phyloP scores from a whole-genome alignment of 129 eudicot genomes.

The Lonicera japonica region DNA sequence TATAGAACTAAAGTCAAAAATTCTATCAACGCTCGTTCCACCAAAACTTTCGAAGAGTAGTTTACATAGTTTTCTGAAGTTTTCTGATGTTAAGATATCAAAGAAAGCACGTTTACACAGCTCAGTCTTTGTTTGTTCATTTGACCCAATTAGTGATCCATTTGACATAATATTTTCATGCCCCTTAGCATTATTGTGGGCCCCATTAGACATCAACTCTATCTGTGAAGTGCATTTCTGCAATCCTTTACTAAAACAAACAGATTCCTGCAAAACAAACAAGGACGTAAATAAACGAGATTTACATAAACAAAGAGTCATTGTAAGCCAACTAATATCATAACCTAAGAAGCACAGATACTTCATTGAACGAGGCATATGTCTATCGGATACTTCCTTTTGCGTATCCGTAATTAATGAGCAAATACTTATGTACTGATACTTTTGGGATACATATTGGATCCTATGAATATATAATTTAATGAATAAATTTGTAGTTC shows the following conservation, averaged over 20 bases:
- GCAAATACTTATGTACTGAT: too few species aligned
- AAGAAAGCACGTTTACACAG: slow-evolving; percentile 40
- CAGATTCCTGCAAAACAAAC: slow-evolving; percentile 38
- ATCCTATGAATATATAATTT: too few species aligned
- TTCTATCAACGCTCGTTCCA: slow-evolving; percentile 40
- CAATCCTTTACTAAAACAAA: slow-evolving; percentile 28
- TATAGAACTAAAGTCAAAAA: slow-evolving; percentile 46
- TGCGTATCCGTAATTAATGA: too few species aligned
- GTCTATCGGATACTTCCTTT: too few species aligned
- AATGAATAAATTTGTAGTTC: too few species aligned
- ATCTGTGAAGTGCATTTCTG: slow-evolving; percentile 15
- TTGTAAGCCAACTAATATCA: neutral
- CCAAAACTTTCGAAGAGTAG: slow-evolving; percentile 59
- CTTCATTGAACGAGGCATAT: neutral
- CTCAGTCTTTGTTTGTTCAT: slow-evolving; percentile 33
- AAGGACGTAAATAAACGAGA: slow-evolving; percentile 10
- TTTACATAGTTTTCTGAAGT: slow-evolving; percentile 51
- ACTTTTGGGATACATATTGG: too few species aligned
- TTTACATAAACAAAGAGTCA: neutral
- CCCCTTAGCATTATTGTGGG: slow-evolving; percentile 23
- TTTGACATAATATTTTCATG: slow-evolving; percentile 21
- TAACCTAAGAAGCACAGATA: neutral
- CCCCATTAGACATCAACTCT: slow-evolving; percentile 6
- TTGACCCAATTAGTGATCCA: slow-evolving; percentile 33
- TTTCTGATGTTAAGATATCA: slow-evolving; percentile 52